Evolutionary conservation across 176 grass and related monocot genomes (phyloP).

Genomic region (Saccharum spontaneum): DNA sequence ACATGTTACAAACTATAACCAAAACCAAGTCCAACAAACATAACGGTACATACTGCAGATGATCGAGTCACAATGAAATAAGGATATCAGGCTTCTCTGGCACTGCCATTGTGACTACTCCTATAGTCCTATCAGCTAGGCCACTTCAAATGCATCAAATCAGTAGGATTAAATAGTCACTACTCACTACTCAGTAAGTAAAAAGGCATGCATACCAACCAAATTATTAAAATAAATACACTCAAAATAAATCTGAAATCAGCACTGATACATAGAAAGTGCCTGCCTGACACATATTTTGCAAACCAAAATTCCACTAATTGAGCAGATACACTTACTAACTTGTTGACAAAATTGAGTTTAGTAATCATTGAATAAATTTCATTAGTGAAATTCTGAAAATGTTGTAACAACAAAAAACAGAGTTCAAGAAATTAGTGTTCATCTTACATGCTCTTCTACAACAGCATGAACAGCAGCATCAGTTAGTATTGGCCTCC

Average conservation of each 20-base stretch:
- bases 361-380: conserved; percentile 21
- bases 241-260: conserved; percentile 27
- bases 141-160: conserved; percentile 2
- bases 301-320: conserved; percentile 15
- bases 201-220: not conserved
- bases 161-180: not conserved
- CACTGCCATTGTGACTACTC: not conserved
- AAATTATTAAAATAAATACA: conserved; percentile 5
- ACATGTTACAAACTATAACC: conserved; percentile 15
- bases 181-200: not conserved
- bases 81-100: not conserved
- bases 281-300: not conserved
- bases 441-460: conserved; percentile 89
- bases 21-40: not conserved
- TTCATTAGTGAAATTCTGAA: conserved; percentile 11
- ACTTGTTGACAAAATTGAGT: not conserved
- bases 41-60: not conserved
- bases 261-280: not conserved
- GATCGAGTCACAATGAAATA: not conserved
- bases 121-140: not conserved
- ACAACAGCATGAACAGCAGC: conserved; percentile 87
- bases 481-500: conserved; percentile 74
- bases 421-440: conserved; percentile 23
- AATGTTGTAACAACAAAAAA: not conserved
- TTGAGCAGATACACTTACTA: not conserved